Conservation (phyloP, 139 green algal species). For the Coccomyxa sp. region DNA sequence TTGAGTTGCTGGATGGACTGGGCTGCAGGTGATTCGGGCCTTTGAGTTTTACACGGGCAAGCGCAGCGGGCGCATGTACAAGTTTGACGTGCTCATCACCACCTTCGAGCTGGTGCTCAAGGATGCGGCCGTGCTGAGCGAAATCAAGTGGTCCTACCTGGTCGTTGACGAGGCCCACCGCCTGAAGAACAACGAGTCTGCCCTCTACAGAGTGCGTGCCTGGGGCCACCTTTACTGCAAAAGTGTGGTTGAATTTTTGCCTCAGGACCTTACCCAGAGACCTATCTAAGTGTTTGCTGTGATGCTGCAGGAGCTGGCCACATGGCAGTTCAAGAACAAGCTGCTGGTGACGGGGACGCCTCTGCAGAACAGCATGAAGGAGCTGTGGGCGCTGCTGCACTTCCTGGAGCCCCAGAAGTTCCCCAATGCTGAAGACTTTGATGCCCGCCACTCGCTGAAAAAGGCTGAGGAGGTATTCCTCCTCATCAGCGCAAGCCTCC, state of each 20-base stretch:
- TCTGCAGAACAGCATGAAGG: conserved; percentile 56
- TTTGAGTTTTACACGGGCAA: conserved; percentile 51
- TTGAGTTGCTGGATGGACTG: no score
- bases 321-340: conserved; percentile 76
- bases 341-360: conserved; percentile 74
- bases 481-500: no score
- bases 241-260: background rate
- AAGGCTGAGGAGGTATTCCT: conserved; percentile 33
- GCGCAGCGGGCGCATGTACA: conserved; percentile 29
- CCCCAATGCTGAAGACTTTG: conserved; percentile 62
- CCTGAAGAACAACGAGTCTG: conserved; percentile 86
- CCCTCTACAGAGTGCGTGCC: conserved; percentile 67
- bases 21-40: conserved; percentile 43
- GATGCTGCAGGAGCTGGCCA: conserved; percentile 44
- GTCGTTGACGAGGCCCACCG: conserved; percentile 85
- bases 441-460: conserved; percentile 52
- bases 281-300: background rate
- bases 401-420: conserved; percentile 86
- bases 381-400: conserved; percentile 89
- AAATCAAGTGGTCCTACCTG: conserved; percentile 80
- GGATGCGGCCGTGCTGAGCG: conserved; percentile 57
- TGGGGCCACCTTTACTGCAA: conserved; percentile 46
- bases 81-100: conserved; percentile 82
- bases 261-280: background rate
- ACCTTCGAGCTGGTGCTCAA: conserved; percentile 92